Evolutionary conservation across 257 asterid genomes (phyloP).

Genomic region (Scutellaria barbata): DNA sequence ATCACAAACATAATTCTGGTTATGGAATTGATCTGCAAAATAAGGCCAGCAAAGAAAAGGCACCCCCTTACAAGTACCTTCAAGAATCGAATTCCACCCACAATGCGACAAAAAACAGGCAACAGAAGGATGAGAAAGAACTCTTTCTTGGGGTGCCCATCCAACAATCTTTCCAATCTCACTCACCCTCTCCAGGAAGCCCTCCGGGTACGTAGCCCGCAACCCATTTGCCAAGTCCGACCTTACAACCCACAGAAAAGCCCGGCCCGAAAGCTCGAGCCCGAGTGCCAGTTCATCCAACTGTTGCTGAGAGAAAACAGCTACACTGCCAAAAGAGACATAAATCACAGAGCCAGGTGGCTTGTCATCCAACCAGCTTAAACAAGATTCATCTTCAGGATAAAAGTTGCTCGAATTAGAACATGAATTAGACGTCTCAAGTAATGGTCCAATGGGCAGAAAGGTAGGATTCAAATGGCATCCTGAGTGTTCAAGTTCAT

Average conservation of each 20-base stretch:
- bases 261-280: slow-evolving; percentile 42
- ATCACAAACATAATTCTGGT: slow-evolving; percentile 39
- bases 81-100: slow-evolving; percentile 50
- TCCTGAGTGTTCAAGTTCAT: slow-evolving; percentile 45
- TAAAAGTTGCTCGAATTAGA: slow-evolving; percentile 29
- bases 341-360: slow-evolving; percentile 42
- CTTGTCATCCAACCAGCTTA: slow-evolving; percentile 40
- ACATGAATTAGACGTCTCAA: slow-evolving; percentile 9
- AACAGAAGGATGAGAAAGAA: slow-evolving; percentile 40
- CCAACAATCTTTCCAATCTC: slow-evolving; percentile 40
- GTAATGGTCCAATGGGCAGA: slow-evolving; percentile 44
- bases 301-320: slow-evolving; percentile 37
- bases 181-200: slow-evolving; percentile 37
- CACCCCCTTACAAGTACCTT: slow-evolving; percentile 41
- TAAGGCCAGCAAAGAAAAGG: slow-evolving; percentile 55
- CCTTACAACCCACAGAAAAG: slow-evolving; percentile 22
- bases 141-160: slow-evolving; percentile 50
- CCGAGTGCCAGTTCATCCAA: slow-evolving; percentile 48
- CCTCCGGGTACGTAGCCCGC: not conserved
- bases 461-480: slow-evolving; percentile 35
- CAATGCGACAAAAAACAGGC: slow-evolving; percentile 50
- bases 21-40: slow-evolving; percentile 43
- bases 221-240: slow-evolving; percentile 1
- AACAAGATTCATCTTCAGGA: slow-evolving; percentile 36
- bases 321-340: slow-evolving; percentile 49